Conservation (phyloP, 2,329 filamentous ascomycete species). For the Colletotrichum orbiculare region DNA sequence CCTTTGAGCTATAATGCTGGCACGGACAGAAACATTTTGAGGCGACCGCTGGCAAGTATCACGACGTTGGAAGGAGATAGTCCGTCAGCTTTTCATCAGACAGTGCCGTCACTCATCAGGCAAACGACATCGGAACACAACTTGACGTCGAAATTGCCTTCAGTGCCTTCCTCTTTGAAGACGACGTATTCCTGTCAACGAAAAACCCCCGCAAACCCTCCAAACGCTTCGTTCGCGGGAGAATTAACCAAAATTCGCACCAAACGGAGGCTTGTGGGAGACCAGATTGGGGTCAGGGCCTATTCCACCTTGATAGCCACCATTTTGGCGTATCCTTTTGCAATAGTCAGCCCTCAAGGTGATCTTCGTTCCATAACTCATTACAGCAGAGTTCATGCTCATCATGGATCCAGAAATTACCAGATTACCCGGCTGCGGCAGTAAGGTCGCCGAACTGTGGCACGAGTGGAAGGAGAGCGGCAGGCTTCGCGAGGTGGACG, state of each 20-base stretch:
- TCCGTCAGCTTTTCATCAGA: not conserved
- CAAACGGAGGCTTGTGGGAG: slow-evolving; percentile 75
- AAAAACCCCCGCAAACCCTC: slow-evolving; percentile 73
- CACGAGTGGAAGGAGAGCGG: slow-evolving; percentile 76
- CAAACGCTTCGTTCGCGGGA: slow-evolving; percentile 80
- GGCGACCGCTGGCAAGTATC: slow-evolving; percentile 32
- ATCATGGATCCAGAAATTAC: slow-evolving; percentile 54
- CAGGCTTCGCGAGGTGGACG: slow-evolving; percentile 70
- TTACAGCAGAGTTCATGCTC: not conserved
- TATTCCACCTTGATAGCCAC: slow-evolving; percentile 90
- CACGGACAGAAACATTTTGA: slow-evolving; percentile 39
- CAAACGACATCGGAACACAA: slow-evolving; percentile 86
- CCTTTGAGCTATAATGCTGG: not conserved
- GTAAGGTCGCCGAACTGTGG: slow-evolving; percentile 82
- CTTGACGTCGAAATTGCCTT: slow-evolving; percentile 64
- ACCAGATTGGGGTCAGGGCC: slow-evolving; percentile 83
- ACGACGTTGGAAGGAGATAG: not conserved
- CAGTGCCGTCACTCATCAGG: slow-evolving; percentile 61
- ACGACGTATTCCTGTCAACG: slow-evolving; percentile 84
- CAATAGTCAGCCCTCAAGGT: slow-evolving; percentile 55
- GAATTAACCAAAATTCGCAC: slow-evolving; percentile 80
- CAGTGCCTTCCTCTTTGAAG: slow-evolving; percentile 62
- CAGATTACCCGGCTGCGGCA: slow-evolving; percentile 81
- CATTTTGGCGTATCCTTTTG: slow-evolving; percentile 81
- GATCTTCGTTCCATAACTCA: slow-evolving; percentile 34